Evolutionary conservation across 371 early-diverging fungal genomes (phyloP).

Genomic region (Zancudomyces culisetae): DNA sequence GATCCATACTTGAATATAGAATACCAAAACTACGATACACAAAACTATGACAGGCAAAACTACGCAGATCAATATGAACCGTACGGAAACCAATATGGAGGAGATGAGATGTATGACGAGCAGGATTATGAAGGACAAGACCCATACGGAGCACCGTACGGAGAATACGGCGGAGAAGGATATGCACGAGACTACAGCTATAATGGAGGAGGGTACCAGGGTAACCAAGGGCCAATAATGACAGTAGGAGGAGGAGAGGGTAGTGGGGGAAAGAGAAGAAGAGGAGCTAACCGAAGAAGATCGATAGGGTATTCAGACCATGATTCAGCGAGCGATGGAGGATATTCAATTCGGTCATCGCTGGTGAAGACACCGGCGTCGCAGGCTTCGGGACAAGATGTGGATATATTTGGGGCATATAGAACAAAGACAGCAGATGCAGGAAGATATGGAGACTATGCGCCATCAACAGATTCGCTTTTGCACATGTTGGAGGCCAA

Average conservation of each 20-base stretch:
- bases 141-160: no score
- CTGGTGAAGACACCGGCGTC: conserved; percentile 27
- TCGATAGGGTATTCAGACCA: conserved; percentile 25
- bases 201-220: conserved; percentile 18
- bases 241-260: neutral
- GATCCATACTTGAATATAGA: no score
- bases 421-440: conserved; percentile 30
- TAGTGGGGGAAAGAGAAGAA: conserved; percentile 4
- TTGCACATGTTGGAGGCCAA: conserved; percentile 49
- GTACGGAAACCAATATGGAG: no score
- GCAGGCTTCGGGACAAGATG: conserved; percentile 23
- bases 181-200: no score
- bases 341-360: conserved; percentile 30
- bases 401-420: conserved; percentile 40
- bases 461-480: conserved; percentile 54
- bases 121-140: no score
- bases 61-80: no score
- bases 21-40: no score
- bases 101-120: no score
- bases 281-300: conserved; percentile 15
- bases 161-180: no score
- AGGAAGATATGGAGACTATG: conserved; percentile 48
- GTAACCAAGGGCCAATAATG: neutral
- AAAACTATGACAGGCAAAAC: no score
- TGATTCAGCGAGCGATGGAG: conserved; percentile 32